Conservation (phyloP, 805 yeast species). For the Teunomyces pallodes region DNA sequence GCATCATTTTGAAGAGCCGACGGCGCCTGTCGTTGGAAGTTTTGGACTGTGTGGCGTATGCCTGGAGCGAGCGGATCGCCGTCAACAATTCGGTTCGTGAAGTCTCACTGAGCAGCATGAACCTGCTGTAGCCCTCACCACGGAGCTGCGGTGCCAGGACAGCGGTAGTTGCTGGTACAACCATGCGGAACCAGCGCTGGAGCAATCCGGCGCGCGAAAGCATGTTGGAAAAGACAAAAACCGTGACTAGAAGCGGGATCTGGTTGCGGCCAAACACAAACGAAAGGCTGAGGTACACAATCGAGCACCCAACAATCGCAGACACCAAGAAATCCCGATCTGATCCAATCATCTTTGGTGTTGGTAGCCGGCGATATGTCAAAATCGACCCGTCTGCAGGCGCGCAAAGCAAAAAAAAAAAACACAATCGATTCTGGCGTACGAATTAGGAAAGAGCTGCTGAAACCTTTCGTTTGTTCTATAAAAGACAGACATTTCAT, state of each 20-base stretch:
- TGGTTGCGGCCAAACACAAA: constrained; percentile 18
- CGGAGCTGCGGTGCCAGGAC: neutral
- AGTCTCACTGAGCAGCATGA: constrained; percentile 9
- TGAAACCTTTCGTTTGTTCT: neutral
- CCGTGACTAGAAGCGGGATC: constrained; percentile 26
- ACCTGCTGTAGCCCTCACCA: neutral
- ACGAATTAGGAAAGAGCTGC: neutral
- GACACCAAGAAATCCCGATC: constrained; percentile 14
- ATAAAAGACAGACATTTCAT: neutral
- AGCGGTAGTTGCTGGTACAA: neutral
- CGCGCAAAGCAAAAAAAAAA: too few relatives aligned
- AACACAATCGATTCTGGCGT: neutral
- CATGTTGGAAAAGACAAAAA: constrained; percentile 34
- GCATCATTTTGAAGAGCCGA: constrained; percentile 44
- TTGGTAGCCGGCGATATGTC: too few relatives aligned
- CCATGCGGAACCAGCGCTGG: constrained; percentile 12
- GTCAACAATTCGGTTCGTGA: constrained; percentile 31
- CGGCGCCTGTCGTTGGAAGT: constrained; percentile 47
- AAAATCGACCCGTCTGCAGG: too few relatives aligned
- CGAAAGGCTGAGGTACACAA: constrained; percentile 19
- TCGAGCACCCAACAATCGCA: constrained; percentile 14
- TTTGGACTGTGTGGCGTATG: constrained; percentile 39
- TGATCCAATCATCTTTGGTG: neutral
- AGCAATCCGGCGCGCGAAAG: constrained; percentile 25
- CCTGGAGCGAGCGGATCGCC: constrained; percentile 48